Evolutionary conservation across 495 filamentous ascomycete genomes (phyloP).

Genomic region (Lasiosphaeria miniovina): DNA sequence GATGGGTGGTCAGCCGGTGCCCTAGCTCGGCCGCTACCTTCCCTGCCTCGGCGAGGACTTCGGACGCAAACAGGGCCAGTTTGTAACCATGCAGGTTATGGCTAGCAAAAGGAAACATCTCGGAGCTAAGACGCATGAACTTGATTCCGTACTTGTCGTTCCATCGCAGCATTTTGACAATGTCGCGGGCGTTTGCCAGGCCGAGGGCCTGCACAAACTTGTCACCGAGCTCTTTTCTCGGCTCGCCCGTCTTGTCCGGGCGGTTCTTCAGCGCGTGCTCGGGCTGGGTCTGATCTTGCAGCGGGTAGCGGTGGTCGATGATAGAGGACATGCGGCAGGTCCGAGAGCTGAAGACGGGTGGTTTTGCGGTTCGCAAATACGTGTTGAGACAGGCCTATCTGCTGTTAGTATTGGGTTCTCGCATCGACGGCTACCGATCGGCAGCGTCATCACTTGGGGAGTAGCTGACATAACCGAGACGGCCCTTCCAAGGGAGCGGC

Average conservation of each 20-base stretch:
- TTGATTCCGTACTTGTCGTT: constrained; percentile 92
- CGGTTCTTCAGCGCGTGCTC: constrained; percentile 79
- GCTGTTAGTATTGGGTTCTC: background rate
- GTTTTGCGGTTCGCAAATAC: constrained; percentile 81
- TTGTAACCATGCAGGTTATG: constrained; percentile 86
- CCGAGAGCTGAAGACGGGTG: constrained; percentile 84
- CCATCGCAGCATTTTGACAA: constrained; percentile 85
- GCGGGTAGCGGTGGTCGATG: constrained; percentile 79
- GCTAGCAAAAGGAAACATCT: constrained; percentile 96
- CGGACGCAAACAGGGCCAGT: constrained; percentile 78
- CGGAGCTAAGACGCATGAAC: constrained; percentile 87
- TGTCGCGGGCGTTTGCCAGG: constrained; percentile 77
- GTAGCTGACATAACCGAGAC: constrained; percentile 77
- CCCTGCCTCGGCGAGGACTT: constrained; percentile 73
- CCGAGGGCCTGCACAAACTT: constrained; percentile 74
- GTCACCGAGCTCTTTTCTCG: constrained; percentile 58
- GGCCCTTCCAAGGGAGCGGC: constrained; percentile 89
- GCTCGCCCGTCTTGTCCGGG: constrained; percentile 66
- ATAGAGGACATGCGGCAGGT: constrained; percentile 92
- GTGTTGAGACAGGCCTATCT: constrained; percentile 85
- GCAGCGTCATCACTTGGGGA: background rate
- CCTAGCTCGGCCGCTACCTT: constrained; percentile 74
- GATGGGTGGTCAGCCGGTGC: constrained; percentile 86
- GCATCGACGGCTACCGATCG: too few relatives aligned
- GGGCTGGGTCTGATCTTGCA: constrained; percentile 69